Conservation (phyloP, 2,329 filamentous ascomycete species). For the Phyllosticta citribraziliensis region DNA sequence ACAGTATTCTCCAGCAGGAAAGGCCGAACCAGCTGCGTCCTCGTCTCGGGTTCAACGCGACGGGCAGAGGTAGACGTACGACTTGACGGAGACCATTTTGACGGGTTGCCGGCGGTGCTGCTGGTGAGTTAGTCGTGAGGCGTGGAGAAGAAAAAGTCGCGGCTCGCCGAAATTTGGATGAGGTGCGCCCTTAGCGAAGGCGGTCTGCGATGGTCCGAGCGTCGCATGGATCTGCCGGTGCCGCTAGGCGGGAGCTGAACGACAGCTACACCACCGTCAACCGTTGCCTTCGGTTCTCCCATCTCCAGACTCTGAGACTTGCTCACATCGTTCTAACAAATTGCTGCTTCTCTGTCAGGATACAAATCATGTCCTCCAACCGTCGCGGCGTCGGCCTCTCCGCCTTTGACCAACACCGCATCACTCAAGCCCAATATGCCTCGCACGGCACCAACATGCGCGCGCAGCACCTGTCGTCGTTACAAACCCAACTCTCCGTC, state of each 20-base stretch:
- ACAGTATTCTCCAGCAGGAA: conserved; percentile 60
- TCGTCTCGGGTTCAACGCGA: conserved; percentile 19
- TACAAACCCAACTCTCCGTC: conserved; percentile 87
- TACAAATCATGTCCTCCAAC: conserved; percentile 25
- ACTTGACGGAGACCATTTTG: conserved; percentile 46
- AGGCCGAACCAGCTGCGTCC: conserved; percentile 55
- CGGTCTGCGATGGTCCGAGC: neutral
- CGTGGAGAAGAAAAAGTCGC: conserved; percentile 16
- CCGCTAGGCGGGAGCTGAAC: neutral
- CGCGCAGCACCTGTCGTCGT: conserved; percentile 69
- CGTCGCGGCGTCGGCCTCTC: conserved; percentile 79
- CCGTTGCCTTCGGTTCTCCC: neutral
- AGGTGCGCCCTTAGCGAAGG: conserved; percentile 5
- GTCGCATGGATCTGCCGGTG: neutral
- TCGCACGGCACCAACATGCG: conserved; percentile 83
- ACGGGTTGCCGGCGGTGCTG: conserved; percentile 28
- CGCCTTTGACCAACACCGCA: conserved; percentile 71
- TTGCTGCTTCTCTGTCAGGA: neutral
- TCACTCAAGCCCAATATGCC: conserved; percentile 82
- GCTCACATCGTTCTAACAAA: neutral
- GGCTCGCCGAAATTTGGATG: neutral
- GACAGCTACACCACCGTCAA: neutral
- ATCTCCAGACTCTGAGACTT: neutral
- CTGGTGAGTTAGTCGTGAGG: conserved; percentile 29
- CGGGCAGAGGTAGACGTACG: conserved; percentile 40